Percentiles rank a stretch among this genome's conserved stretches.
Conservation (phyloP, 768 basidiomycete genomes). For the Tricholoma furcatifolium region DNA sequence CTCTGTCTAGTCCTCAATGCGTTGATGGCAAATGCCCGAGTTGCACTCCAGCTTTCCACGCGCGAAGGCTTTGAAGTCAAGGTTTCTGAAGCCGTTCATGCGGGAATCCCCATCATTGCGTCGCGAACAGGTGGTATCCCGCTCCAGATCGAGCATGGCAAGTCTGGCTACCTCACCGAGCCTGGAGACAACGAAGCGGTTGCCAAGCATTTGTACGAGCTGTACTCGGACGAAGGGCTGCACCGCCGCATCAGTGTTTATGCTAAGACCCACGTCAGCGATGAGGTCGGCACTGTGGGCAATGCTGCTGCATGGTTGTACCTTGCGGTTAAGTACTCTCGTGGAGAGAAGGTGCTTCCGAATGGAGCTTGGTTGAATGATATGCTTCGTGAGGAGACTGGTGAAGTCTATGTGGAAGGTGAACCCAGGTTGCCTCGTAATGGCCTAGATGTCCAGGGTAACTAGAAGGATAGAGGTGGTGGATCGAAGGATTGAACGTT, state of each 20-base stretch:
- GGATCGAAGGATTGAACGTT: slow-evolving; percentile 1
- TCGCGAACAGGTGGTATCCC: slow-evolving; percentile 91
- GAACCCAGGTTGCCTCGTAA: slow-evolving; percentile 75
- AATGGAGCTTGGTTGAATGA: slow-evolving; percentile 87
- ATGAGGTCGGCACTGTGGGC: slow-evolving; percentile 83
- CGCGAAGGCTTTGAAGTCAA: slow-evolving; percentile 98
- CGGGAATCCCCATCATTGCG: slow-evolving; percentile 84
- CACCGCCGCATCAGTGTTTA: slow-evolving; percentile 64
- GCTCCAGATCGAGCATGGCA: slow-evolving; percentile 84
- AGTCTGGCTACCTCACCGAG: slow-evolving; percentile 83
- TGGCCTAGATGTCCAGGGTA: slow-evolving; percentile 55
- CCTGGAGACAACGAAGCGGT: slow-evolving; percentile 76
- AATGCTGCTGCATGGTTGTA: slow-evolving; percentile 65
- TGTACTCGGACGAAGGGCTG: slow-evolving; percentile 72
- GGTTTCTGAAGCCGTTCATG: slow-evolving; percentile 92
- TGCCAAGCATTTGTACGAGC: slow-evolving; percentile 71
- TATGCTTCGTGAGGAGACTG: slow-evolving; percentile 71
- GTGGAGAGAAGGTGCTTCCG: slow-evolving; percentile 76
- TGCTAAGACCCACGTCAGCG: slow-evolving; percentile 75
- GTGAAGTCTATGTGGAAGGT: slow-evolving; percentile 60
- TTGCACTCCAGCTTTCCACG: slow-evolving; percentile 88
- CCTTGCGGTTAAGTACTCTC: slow-evolving; percentile 77
- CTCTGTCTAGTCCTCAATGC: slow-evolving; percentile 69
- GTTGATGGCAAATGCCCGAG: slow-evolving; percentile 84
- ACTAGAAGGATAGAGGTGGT: not conserved